Evolutionary conservation across 148 eudicot species (phyloP), one percentile per base, ranked within the genome.

Genomic region (Gaultheria prostrata): DNA sequence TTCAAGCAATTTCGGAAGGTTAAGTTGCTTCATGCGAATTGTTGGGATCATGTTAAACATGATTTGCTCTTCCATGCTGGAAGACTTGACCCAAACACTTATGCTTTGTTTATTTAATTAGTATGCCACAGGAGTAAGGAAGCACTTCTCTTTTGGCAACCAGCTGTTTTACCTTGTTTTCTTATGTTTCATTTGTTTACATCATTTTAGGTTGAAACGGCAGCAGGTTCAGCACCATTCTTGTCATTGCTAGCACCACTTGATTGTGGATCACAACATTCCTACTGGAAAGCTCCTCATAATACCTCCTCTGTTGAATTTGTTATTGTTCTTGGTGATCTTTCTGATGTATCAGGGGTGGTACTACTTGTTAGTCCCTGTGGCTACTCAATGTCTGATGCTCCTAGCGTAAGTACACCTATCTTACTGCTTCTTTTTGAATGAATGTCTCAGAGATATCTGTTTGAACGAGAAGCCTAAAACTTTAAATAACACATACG

Each of bases 251-350:
- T 97, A 65, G 89, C 94, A 76, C 98, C 99, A 21, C 80, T 96
- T 82, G 90, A 88, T 90, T 88, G 88, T 79, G 97, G 93, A 85
- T 82, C 92, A 77, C 89, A 85, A 72, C 89, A 90, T 82, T 90
- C 92, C 76, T 93, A 92, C 83, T 97, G 99, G 99, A 94, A 89
- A 88, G 97, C 99, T 88, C 97, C 99, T 75, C 84, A 91, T 48
- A 91, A 79, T 92, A 82, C 87, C 89, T 89, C 92, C 79, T 84
- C 56, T 72, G 91, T 94, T 80, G 99, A 97, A 84, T 90, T 97
- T 87, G 91, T 87, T 76, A 88, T 97, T 78, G 97, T 89, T 84
- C 97, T 97, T 81, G 81, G 92, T 80, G 87, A 85, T 89, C 83
- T 91, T 83, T 97, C 99, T 67, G 94, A 93, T 91, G 99, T 96